phyloP scores from a whole-genome alignment of 2,329 filamentous ascomycete species.

The Fusarium albidum region DNA sequence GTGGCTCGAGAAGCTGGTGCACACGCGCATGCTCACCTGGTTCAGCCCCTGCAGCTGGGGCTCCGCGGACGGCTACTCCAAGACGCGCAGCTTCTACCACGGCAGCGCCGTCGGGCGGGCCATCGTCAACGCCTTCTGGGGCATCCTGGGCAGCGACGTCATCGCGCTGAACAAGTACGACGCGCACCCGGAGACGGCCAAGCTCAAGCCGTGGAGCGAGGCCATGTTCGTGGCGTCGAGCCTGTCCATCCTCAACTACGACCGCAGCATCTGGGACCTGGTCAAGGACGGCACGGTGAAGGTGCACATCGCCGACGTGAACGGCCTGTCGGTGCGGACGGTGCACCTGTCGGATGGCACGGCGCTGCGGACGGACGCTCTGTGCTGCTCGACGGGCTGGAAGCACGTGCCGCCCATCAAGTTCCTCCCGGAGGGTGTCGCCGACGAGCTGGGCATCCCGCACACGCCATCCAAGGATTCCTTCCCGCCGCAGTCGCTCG shows the following conservation, averaged over 20 bases:
- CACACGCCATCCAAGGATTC: conserved; percentile 44
- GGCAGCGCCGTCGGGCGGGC: conserved; percentile 58
- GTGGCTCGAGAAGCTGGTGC: conserved; percentile 65
- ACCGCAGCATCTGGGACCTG: conserved; percentile 58
- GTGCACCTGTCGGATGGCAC: conserved; percentile 62
- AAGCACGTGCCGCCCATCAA: conserved; percentile 59
- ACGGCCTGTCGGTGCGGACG: conserved; percentile 48
- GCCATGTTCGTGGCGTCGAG: conserved; percentile 58
- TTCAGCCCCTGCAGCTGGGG: conserved; percentile 74
- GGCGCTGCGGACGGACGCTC: conserved; percentile 55
- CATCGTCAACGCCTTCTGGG: conserved; percentile 60
- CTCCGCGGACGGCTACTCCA: conserved; percentile 59
- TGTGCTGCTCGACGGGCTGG: conserved; percentile 69
- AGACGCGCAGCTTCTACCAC: conserved; percentile 58
- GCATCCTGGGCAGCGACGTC: conserved; percentile 56
- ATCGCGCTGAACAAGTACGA: conserved; percentile 56
- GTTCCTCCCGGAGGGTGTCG: conserved; percentile 58
- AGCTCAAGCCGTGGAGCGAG: conserved; percentile 52
- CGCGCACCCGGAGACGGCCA: conserved; percentile 47
- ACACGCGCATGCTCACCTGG: conserved; percentile 67
- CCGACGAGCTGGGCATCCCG: conserved; percentile 58
- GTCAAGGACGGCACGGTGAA: conserved; percentile 56
- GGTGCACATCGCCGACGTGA: conserved; percentile 58
- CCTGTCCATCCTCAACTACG: conserved; percentile 63
- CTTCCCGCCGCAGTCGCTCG: conserved; percentile 38